These are phyloP conservation scores for Penicillium sp. DNA, from an alignment of 2,329 filamentous ascomycete genomes.

Conservation along the genomic window DNA sequence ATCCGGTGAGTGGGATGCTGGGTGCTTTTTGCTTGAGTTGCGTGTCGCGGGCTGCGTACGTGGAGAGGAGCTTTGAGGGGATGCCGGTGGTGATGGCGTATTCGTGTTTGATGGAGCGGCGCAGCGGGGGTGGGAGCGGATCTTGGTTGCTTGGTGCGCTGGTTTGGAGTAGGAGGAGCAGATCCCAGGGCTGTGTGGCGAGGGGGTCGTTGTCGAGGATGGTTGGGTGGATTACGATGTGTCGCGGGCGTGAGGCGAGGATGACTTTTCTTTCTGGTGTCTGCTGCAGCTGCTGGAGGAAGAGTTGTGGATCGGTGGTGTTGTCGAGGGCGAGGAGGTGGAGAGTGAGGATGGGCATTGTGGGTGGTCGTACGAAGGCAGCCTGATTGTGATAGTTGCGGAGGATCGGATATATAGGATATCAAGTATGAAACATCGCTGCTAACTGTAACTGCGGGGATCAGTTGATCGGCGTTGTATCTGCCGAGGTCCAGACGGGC, in stretches of 20 bases:
- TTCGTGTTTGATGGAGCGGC: slow-evolving; percentile 24
- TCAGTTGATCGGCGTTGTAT: too few species aligned
- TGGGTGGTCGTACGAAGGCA: slow-evolving; percentile 4
- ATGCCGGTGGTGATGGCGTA: slow-evolving; percentile 36
- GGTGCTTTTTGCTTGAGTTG: slow-evolving; percentile 19
- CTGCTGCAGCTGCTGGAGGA: slow-evolving; percentile 29
- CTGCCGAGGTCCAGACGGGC: slow-evolving; percentile 10
- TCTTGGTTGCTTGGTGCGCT: slow-evolving; percentile 1
- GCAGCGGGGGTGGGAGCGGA: slow-evolving; percentile 22
- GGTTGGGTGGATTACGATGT: slow-evolving; percentile 37
- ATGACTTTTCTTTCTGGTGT: slow-evolving; percentile 28
- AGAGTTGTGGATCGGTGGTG: slow-evolving; percentile 21
- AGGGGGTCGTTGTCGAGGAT: slow-evolving; percentile 31
- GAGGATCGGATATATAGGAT: too few species aligned
- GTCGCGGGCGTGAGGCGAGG: slow-evolving; percentile 36
- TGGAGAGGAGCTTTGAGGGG: slow-evolving; percentile 36
- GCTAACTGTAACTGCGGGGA: too few species aligned
- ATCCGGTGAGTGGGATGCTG: slow-evolving; percentile 25
- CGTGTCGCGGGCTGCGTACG: slow-evolving; percentile 26
- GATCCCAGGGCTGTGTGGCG: slow-evolving; percentile 33
- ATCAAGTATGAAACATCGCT: too few species aligned
- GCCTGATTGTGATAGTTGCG: too few species aligned
- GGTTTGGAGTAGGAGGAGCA: slow-evolving; percentile 34
- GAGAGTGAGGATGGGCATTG: slow-evolving; percentile 38
- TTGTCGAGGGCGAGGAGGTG: slow-evolving; percentile 34